phyloP scores from a whole-genome alignment of 768 basidiomycete species.

The Pleurotus giganteus region DNA sequence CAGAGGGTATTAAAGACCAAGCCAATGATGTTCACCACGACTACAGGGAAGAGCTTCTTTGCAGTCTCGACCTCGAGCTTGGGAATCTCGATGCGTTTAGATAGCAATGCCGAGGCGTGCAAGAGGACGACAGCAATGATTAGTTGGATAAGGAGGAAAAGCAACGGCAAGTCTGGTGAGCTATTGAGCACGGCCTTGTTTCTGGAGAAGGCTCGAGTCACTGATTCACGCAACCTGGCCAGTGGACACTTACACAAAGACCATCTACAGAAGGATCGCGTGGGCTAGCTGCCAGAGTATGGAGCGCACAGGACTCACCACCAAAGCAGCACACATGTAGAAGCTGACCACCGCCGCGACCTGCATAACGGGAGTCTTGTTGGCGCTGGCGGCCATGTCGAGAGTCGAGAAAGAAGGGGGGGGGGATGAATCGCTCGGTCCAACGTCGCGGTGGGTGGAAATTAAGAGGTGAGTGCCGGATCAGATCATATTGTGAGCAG shows the following conservation, averaged over 20 bases:
- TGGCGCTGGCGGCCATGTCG: background rate
- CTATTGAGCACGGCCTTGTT: slow-evolving; percentile 76
- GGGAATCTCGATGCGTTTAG: slow-evolving; percentile 55
- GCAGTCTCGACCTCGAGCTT: slow-evolving; percentile 47
- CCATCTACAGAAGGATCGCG: slow-evolving; percentile 35
- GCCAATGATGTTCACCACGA: slow-evolving; percentile 69
- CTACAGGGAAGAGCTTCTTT: slow-evolving; percentile 60
- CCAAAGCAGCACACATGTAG: slow-evolving; percentile 75
- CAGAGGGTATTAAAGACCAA: slow-evolving; percentile 81
- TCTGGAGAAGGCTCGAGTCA: slow-evolving; percentile 31
- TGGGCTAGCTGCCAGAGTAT: slow-evolving; percentile 1
- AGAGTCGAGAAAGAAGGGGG: too few species aligned
- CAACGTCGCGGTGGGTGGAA: too few species aligned
- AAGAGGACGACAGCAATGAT: slow-evolving; percentile 65
- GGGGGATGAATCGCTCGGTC: too few species aligned
- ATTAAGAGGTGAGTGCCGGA: background rate
- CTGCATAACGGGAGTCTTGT: slow-evolving; percentile 39
- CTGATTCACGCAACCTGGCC: background rate
- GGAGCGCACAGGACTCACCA: slow-evolving; percentile 43
- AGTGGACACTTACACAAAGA: slow-evolving; percentile 41
- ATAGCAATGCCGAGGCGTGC: slow-evolving; percentile 48
- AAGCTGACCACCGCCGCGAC: slow-evolving; percentile 74
- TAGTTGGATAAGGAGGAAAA: slow-evolving; percentile 70
- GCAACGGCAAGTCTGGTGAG: slow-evolving; percentile 61
- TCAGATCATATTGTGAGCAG: too few species aligned